Conservation (phyloP, 2,329 filamentous ascomycete species). For the Neonectria ditissima region DNA sequence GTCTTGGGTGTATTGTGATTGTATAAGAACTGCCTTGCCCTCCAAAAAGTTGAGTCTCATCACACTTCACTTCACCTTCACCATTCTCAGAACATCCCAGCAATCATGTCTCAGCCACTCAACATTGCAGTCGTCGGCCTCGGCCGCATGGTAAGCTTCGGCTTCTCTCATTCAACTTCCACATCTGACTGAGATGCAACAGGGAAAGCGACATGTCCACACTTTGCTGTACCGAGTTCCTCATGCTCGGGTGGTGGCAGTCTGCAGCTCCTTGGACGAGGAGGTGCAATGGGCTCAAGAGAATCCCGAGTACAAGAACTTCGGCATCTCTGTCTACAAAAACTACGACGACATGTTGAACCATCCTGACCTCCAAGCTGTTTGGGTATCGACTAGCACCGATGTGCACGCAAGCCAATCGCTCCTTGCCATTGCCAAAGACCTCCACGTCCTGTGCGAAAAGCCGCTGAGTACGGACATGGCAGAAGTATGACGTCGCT, state of each 20-base stretch:
- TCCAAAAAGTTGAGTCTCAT: neutral
- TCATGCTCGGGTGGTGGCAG: constrained; percentile 30
- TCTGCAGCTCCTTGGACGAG: constrained; percentile 24
- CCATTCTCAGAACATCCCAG: neutral
- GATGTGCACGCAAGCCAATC: constrained; percentile 34
- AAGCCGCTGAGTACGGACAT: constrained; percentile 46
- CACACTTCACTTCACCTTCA: neutral
- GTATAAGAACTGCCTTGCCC: constrained; percentile 12
- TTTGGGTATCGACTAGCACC: constrained; percentile 35
- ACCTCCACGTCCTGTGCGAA: constrained; percentile 36
- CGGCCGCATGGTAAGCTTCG: constrained; percentile 29
- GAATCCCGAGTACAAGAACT: constrained; percentile 31
- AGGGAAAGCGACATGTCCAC: constrained; percentile 35
- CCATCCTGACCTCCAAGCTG: constrained; percentile 31
- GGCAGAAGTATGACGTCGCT: too few species aligned
- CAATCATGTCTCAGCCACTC: constrained; percentile 20
- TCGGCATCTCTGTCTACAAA: constrained; percentile 25
- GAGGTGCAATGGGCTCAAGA: constrained; percentile 30
- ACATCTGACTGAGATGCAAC: neutral
- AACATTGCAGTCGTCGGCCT: constrained; percentile 37
- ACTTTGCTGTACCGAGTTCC: constrained; percentile 32
- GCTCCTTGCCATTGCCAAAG: constrained; percentile 23
- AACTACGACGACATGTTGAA: constrained; percentile 36
- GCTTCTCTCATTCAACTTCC: too few species aligned
- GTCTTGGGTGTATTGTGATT: neutral